Percentiles rank a stretch among this genome's conserved stretches.
Conservation (phyloP, 441 rosid species). For the Melastoma candidum region DNA sequence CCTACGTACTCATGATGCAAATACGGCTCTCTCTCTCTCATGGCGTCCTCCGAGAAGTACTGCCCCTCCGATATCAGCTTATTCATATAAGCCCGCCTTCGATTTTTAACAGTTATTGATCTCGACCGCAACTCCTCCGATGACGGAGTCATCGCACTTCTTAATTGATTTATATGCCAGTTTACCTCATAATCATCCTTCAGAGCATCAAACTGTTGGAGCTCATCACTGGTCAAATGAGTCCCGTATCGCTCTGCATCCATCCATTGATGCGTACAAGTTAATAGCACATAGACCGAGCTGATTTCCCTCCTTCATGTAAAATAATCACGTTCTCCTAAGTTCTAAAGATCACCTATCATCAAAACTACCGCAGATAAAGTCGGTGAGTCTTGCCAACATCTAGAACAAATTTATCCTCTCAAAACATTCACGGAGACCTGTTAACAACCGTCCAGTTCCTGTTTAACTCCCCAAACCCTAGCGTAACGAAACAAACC, state of each 20-base stretch:
- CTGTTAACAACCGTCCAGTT: too few relatives aligned
- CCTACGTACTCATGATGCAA: slow-evolving; percentile 91
- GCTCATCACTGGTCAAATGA: slow-evolving; percentile 46
- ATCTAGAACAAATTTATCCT: too few relatives aligned
- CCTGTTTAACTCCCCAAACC: too few relatives aligned
- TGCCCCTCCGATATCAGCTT: slow-evolving; percentile 55
- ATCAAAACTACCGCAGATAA: too few relatives aligned
- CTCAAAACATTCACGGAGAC: too few relatives aligned
- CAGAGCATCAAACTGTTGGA: slow-evolving; percentile 51
- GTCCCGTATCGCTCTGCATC: slow-evolving; percentile 69
- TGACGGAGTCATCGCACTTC: slow-evolving; percentile 57
- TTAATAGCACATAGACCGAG: too few relatives aligned
- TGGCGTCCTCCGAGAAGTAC: slow-evolving; percentile 87
- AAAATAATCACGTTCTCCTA: too few relatives aligned
- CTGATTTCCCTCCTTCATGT: too few relatives aligned
- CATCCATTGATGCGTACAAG: not conserved
- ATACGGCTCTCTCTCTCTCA: slow-evolving; percentile 95
- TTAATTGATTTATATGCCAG: slow-evolving; percentile 69
- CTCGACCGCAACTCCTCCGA: slow-evolving; percentile 50
- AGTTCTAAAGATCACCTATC: too few relatives aligned
- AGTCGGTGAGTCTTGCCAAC: too few relatives aligned
- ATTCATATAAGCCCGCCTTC: slow-evolving; percentile 69
- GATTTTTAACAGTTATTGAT: slow-evolving; percentile 63
- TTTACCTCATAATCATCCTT: slow-evolving; percentile 61
- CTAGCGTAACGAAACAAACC: too few relatives aligned